Conservation (phyloP, 2,329 filamentous ascomycete species). For the Mollisiaceae sp. region DNA sequence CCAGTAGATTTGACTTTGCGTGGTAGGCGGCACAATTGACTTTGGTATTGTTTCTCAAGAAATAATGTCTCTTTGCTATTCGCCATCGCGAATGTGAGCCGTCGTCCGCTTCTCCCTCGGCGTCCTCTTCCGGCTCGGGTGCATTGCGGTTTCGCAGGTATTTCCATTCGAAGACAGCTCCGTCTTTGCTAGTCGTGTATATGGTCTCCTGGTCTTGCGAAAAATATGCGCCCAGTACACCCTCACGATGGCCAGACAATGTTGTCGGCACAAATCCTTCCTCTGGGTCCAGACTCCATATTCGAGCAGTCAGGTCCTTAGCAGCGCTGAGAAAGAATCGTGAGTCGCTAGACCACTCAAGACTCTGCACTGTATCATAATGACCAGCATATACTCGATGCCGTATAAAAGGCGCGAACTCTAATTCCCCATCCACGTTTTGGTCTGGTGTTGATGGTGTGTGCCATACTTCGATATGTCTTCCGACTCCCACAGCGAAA, state of each 20-base stretch:
- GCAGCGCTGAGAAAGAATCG: constrained; percentile 92
- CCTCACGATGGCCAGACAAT: constrained; percentile 87
- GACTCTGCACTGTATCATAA: constrained; percentile 82
- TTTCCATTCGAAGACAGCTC: constrained; percentile 93
- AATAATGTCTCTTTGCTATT: constrained; percentile 89
- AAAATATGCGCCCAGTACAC: constrained; percentile 94
- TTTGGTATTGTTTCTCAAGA: constrained; percentile 87
- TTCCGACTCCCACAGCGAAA: constrained; percentile 87
- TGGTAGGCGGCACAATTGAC: constrained; percentile 93
- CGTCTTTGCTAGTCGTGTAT: constrained; percentile 95
- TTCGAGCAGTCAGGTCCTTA: constrained; percentile 88
- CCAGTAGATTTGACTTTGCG: constrained; percentile 84
- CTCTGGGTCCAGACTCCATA: constrained; percentile 92
- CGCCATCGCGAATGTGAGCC: constrained; percentile 82
- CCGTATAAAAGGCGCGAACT: constrained; percentile 93
- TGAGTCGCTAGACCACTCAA: constrained; percentile 96
- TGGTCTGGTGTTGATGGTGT: constrained; percentile 88
- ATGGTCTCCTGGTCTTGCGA: constrained; percentile 93
- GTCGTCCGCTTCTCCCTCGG: constrained; percentile 60
- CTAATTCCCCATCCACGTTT: constrained; percentile 78
- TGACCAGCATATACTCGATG: constrained; percentile 88
- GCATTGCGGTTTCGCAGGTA: constrained; percentile 69
- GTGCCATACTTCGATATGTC: constrained; percentile 93
- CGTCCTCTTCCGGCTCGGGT: constrained; percentile 54
- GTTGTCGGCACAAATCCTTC: constrained; percentile 90